phyloP scores from a whole-genome alignment of 371 early-diverging fungal genomes.

The Lichtheimia ramosa region DNA sequence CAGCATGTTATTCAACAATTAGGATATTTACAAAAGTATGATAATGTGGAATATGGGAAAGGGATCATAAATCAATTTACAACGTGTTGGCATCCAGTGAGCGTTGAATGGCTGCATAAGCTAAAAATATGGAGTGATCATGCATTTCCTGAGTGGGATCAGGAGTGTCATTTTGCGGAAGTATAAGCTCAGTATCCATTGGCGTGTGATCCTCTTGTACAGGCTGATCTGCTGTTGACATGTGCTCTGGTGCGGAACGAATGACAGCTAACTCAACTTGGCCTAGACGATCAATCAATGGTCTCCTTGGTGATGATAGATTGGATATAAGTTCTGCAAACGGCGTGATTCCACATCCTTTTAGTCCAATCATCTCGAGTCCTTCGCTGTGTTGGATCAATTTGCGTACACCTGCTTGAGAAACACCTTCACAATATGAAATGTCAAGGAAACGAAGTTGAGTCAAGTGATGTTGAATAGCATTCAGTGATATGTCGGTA shows the following conservation, averaged over 20 bases:
- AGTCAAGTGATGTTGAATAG: constrained; percentile 24
- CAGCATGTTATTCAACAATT: too few relatives aligned
- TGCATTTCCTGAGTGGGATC: background rate
- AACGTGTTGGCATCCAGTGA: constrained; percentile 12
- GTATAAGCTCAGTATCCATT: background rate
- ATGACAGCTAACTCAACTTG: constrained; percentile 8
- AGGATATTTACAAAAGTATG: background rate
- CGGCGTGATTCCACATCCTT: constrained; percentile 23
- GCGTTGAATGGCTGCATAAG: constrained; percentile 8
- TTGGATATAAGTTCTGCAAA: background rate
- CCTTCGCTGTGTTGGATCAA: constrained; percentile 17
- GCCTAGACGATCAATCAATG: constrained; percentile 8
- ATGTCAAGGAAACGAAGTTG: constrained; percentile 31
- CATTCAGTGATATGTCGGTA: constrained; percentile 32
- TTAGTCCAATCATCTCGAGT: constrained; percentile 41
- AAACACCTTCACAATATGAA: constrained; percentile 31
- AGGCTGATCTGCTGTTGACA: too few relatives aligned
- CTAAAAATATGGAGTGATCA: background rate
- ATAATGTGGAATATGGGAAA: background rate
- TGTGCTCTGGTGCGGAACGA: constrained; percentile 1
- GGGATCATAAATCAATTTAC: background rate
- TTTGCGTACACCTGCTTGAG: constrained; percentile 27
- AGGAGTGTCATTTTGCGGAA: background rate
- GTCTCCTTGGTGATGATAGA: constrained; percentile 1
- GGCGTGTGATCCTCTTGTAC: too few relatives aligned